phyloP scores from a whole-genome alignment of 2,329 filamentous ascomycete species.

The Verticillium dahliae region DNA sequence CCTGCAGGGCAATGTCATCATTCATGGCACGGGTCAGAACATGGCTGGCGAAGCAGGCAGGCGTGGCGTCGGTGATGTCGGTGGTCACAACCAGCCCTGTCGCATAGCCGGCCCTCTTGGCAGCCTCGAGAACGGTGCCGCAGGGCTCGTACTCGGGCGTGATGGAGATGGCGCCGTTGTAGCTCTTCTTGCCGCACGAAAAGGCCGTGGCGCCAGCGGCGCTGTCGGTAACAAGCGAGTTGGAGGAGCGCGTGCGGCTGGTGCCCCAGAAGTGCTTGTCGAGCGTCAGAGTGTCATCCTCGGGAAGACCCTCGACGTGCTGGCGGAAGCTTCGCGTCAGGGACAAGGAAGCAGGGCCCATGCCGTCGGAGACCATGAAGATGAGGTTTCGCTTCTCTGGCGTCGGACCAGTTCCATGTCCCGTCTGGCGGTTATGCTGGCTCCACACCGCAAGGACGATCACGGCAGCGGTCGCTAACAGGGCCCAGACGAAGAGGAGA shows the following conservation, averaged over 20 bases:
- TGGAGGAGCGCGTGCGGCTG: conserved; percentile 78
- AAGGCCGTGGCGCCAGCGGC: conserved; percentile 97
- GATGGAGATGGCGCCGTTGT: conserved; percentile 92
- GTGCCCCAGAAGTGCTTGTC: conserved; percentile 88
- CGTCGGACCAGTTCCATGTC: conserved; percentile 18
- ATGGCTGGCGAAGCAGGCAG: conserved; percentile 89
- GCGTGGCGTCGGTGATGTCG: conserved; percentile 89
- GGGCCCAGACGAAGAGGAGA: conserved; percentile 73
- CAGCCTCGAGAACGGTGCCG: conserved; percentile 87
- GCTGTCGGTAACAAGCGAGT: conserved; percentile 85
- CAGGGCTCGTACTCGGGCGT: conserved; percentile 80
- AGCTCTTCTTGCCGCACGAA: conserved; percentile 86
- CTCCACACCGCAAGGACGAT: conserved; percentile 73
- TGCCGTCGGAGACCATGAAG: conserved; percentile 99
- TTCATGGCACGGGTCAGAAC: conserved; percentile 74
- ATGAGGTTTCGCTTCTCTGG: conserved; percentile 77
- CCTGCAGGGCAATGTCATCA: conserved; percentile 86
- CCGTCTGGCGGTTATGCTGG: conserved; percentile 60
- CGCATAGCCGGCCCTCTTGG: conserved; percentile 83
- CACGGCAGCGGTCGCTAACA: conserved; percentile 71
- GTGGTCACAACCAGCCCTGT: conserved; percentile 95
- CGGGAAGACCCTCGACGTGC: conserved; percentile 64
- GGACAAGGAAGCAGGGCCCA: conserved; percentile 88
- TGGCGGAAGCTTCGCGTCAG: conserved; percentile 85
- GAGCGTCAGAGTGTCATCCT: conserved; percentile 68